Evolutionary conservation across 2,329 filamentous ascomycete genomes (phyloP), one percentile per base, ranked within the genome.

Genomic region (Arthrobotrys pseudoclavata): DNA sequence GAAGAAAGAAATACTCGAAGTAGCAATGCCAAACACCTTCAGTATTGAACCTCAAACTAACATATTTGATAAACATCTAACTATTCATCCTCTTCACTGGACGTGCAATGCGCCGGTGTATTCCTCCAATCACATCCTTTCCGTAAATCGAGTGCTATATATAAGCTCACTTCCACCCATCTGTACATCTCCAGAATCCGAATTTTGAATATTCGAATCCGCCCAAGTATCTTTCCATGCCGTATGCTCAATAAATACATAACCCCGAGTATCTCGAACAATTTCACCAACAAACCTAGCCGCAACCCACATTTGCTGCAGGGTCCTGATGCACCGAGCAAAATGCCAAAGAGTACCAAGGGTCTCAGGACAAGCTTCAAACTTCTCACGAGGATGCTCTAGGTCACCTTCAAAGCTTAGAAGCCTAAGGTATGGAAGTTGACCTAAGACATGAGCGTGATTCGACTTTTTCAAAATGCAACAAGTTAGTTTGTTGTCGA

Each of bases 221-320:
- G 26, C 37, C 66, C 57, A 76, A 10, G 40, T 60, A 55, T 76
- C 72, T 7, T 15, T 60, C 72, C 72, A 76, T 34, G 18, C 13
- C 1, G 42, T 76, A 24, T 60, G 22, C 9, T 52, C 15, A 22
- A 4, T 1, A 18, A 60, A 4, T 12, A 66, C 48, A 5, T 66
- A 18, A 4, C 72, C 72, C 1, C n/a, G n/a, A 18, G 9, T 7
- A 34, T 76, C 52, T 31, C 72, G 52, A 12, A 52, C 40, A 37
- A 76, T 48, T 20, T 69, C 29, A 10, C 57, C 72, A 24, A 70
- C 57, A 53, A 70, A 76, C 15, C 72, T 70, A 1, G 57, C 50
- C 22, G 40, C 24, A 47, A 42, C 52, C 72, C 72, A 76, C 57
- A 76, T 69, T 22, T 76, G 57, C 12, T 67, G 57, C 2, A 76